A percentile compares a stretch with the other conserved stretches of the same genome.
Conservation (phyloP, 139 green algal genomes). For the Chara braunii region DNA sequence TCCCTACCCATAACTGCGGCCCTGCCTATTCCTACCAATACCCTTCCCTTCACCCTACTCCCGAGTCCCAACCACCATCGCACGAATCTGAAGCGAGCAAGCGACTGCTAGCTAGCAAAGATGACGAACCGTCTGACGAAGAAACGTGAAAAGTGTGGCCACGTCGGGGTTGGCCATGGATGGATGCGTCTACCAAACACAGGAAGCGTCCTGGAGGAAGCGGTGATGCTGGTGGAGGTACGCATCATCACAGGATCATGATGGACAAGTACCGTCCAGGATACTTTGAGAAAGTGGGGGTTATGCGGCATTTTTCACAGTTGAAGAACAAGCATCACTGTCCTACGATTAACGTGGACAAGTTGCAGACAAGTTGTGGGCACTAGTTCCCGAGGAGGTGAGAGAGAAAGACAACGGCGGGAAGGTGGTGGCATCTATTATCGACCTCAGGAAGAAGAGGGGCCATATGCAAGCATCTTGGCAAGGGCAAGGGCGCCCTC, state of each 20-base stretch:
- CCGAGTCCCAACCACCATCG: too few relatives aligned
- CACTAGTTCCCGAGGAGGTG: constrained; percentile 71
- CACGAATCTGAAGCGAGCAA: too few relatives aligned
- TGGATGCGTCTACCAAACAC: constrained; percentile 99
- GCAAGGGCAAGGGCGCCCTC: constrained; percentile 94
- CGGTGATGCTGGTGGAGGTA: constrained; percentile 97
- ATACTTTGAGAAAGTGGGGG: constrained; percentile 72
- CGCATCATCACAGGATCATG: constrained; percentile 98
- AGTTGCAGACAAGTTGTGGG: constrained; percentile 98
- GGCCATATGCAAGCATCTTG: constrained; percentile 62
- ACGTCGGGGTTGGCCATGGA: constrained; percentile 92
- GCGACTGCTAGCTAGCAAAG: neutral
- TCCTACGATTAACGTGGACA: constrained; percentile 94
- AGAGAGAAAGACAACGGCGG: constrained; percentile 13
- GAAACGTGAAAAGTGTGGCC: constrained; percentile 96
- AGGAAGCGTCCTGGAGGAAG: constrained; percentile 94
- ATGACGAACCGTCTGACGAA: constrained; percentile 68
- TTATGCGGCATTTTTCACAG: constrained; percentile 97
- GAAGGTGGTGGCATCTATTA: constrained; percentile 66
- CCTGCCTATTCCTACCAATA: too few relatives aligned
- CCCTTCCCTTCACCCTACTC: too few relatives aligned
- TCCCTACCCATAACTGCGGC: too few relatives aligned
- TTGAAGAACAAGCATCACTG: constrained; percentile 89
- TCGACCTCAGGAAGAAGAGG: constrained; percentile 96
- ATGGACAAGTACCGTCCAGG: constrained; percentile 84